Conservation (phyloP, 2,329 filamentous ascomycete species). For the Clathrospora elynae region DNA sequence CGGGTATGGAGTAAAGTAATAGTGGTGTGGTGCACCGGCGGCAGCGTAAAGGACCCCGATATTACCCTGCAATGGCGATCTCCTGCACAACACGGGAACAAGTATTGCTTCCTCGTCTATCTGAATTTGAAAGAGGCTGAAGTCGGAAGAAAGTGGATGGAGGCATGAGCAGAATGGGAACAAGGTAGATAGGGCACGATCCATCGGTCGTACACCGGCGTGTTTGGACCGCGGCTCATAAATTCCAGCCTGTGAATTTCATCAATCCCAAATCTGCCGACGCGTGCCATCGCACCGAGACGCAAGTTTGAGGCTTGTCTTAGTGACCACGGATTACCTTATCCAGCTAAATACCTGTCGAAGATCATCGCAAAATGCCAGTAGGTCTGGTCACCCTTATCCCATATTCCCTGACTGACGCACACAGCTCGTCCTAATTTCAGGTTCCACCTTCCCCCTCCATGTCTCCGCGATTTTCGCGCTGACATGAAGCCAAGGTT, state of each 20-base stretch:
- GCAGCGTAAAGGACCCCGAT: slow-evolving; percentile 27
- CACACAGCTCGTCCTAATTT: slow-evolving; percentile 63
- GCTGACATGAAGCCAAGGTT: slow-evolving; percentile 66
- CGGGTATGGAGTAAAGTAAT: slow-evolving; percentile 25
- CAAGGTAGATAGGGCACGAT: slow-evolving; percentile 11
- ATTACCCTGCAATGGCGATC: slow-evolving; percentile 23
- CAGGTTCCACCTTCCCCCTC: slow-evolving; percentile 35
- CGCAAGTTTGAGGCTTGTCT: slow-evolving; percentile 8
- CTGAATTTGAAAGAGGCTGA: slow-evolving; percentile 15
- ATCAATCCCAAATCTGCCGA: slow-evolving; percentile 30
- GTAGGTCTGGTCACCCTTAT: slow-evolving; percentile 28
- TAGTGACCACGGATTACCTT: slow-evolving; percentile 10
- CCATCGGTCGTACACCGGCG: slow-evolving; percentile 8
- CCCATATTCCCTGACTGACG: slow-evolving; percentile 24
- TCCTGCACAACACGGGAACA: slow-evolving; percentile 17
- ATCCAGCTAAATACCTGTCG: slow-evolving; percentile 6
- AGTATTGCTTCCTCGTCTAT: slow-evolving; percentile 11
- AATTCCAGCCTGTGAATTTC: slow-evolving; percentile 21
- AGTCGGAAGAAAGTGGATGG: slow-evolving; percentile 9
- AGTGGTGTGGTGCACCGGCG: slow-evolving; percentile 18
- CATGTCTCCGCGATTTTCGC: slow-evolving; percentile 4
- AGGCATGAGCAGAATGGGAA: slow-evolving; percentile 2
- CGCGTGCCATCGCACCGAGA: slow-evolving; percentile 23
- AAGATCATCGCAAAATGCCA: slow-evolving; percentile 27
- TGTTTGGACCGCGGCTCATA: slow-evolving; percentile 30